Conservation (phyloP, 345 rosid species). For the Cardamine resedifolia region DNA sequence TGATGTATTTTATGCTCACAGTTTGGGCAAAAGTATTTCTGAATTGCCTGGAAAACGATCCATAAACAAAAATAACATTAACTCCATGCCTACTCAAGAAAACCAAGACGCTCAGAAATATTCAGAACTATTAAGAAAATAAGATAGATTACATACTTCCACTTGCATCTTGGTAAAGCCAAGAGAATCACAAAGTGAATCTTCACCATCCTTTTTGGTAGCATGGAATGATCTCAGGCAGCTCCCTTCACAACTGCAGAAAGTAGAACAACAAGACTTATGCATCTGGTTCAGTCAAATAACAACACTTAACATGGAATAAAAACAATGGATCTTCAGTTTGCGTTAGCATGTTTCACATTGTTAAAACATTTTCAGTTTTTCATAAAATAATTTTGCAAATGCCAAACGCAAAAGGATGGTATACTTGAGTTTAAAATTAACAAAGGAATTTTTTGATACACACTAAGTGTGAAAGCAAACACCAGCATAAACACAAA, state of each 20-base stretch:
- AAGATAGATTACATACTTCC: slow-evolving; percentile 48
- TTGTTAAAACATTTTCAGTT: not conserved
- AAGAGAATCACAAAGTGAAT: slow-evolving; percentile 63
- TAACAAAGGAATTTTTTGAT: not conserved
- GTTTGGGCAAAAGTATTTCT: slow-evolving; percentile 64
- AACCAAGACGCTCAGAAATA: not conserved
- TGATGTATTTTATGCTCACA: slow-evolving; percentile 73
- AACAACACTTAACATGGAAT: not conserved
- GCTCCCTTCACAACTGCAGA: slow-evolving; percentile 79
- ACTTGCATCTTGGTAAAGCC: slow-evolving; percentile 60
- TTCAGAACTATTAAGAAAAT: slow-evolving; percentile 9
- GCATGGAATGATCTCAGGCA: slow-evolving; percentile 96
- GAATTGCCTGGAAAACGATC: slow-evolving; percentile 51
- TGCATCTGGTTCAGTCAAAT: slow-evolving; percentile 23
- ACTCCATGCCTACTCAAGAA: slow-evolving; percentile 10
- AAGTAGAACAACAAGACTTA: slow-evolving; percentile 28
- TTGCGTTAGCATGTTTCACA: slow-evolving; percentile 14
- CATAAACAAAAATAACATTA: slow-evolving; percentile 28
- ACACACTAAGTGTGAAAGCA: not conserved
- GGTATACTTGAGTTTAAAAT: not conserved
- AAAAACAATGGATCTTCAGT: slow-evolving; percentile 5
- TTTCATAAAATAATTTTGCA: not conserved
- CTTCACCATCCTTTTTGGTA: slow-evolving; percentile 56
- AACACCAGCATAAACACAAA: not conserved
- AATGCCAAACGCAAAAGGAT: not conserved